Evolutionary conservation across 2,329 filamentous ascomycete genomes (phyloP).

Genomic region (Alternaria novae-zelandiae): DNA sequence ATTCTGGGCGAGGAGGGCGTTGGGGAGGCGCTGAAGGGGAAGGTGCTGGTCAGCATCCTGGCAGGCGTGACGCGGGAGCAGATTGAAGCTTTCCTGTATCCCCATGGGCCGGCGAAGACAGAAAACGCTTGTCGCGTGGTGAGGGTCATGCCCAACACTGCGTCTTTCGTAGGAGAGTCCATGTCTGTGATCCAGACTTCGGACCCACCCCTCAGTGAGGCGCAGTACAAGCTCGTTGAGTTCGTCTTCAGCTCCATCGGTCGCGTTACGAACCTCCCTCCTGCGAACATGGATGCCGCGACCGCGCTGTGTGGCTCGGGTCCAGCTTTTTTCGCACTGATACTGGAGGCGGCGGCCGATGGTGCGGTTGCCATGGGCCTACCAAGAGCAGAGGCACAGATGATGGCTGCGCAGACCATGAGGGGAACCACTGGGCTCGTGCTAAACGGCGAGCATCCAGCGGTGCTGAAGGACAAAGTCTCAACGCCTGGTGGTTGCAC

Average conservation of each 20-base stretch:
- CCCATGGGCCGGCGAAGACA: constrained; percentile 53
- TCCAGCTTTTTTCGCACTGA: constrained; percentile 76
- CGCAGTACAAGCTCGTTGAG: constrained; percentile 65
- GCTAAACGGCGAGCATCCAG: constrained; percentile 75
- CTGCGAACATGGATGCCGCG: constrained; percentile 72
- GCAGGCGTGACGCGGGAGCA: constrained; percentile 76
- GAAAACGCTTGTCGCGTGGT: constrained; percentile 68
- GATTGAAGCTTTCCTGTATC: constrained; percentile 69
- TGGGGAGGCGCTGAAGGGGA: constrained; percentile 74
- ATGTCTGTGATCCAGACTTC: constrained; percentile 78
- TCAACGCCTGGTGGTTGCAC: constrained; percentile 79
- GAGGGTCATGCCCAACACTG: constrained; percentile 85
- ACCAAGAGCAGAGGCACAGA: constrained; percentile 72
- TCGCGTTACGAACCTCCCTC: constrained; percentile 70
- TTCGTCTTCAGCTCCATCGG: constrained; percentile 82
- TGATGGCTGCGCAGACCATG: constrained; percentile 83
- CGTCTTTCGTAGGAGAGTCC: constrained; percentile 76
- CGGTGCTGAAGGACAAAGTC: constrained; percentile 76
- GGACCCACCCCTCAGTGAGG: constrained; percentile 62
- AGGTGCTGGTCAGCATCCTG: constrained; percentile 81
- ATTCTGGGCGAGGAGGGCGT: constrained; percentile 74
- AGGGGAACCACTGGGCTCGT: constrained; percentile 73
- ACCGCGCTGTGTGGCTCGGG: constrained; percentile 78
- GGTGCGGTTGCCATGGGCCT: constrained; percentile 81
- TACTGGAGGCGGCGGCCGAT: constrained; percentile 77